Evolutionary conservation across 116 monocot genomes (phyloP), one percentile per base, ranked within the genome.

Genomic region (Thalassia testudinum): DNA sequence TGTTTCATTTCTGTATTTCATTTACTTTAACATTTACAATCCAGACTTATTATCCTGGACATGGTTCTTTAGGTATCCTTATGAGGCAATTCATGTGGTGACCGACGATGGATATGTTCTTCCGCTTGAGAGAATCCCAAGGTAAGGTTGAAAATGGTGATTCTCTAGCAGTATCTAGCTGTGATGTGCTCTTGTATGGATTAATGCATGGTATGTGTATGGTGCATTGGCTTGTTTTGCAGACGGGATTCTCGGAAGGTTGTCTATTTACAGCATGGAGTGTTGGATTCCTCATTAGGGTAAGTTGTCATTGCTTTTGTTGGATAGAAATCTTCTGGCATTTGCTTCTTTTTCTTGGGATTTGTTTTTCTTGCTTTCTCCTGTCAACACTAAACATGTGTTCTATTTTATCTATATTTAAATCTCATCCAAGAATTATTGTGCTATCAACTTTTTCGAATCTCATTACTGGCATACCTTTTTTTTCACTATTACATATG

Each of bases 221-320:
- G n/a, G n/a, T n/a, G n/a, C n/a, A n/a, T n/a, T n/a, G 30, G 10
- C 30, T 34, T 34, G 30, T 34, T 34, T 34, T 56, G 26, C 63
- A 97, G 95, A 74, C 78, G 66, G 55, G 89, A 89, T 67, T 85
- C 95, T 64, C 60, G 57, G 48, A 97, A 89, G 74, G 95, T 82
- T 54, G 88, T 84, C 16, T 82, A 78, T 61, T 59, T 97, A 24
- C 95, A 97, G 63, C 95, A 97, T 79, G 95, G 95, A 48, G 77
- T 97, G 65, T 38, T 97, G 63, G 95, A 97, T 66, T 85, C 95
- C 21, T 97, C 95, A 26, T 72, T 97, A 79, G 89, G 95, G 95
- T 97, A 43, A 88, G 77, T 62, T 60, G 28, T 27, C 17, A 25
- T 37, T 12, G 24, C 19, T 37, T 29, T 37, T 38, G 21, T 24